Base-by-base conservation (phyloP, 2,329 filamentous ascomycete genomes). In the Calonectria multiphialidica region DNA sequence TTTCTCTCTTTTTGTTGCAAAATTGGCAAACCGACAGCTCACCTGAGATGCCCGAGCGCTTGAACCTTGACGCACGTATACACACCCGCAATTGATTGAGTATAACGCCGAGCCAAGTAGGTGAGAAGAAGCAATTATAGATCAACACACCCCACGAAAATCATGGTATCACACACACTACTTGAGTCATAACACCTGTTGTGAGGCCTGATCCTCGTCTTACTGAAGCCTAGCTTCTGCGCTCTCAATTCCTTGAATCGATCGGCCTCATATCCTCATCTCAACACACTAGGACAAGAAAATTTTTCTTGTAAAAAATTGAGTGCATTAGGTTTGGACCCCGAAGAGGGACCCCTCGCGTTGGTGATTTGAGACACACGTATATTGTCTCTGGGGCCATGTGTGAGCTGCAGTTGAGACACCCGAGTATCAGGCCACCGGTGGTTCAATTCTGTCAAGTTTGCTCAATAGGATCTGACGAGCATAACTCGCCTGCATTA, bases 281-380 rank as follows among this genome's bases (percentile, higher is more conserved):
- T 37, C 50, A n/a, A 72, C 40, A 57, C 40, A 42, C 59, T 10
- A 6, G 6, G 18, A 40, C 44, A 44, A 57, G 40, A 59, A 66
- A 47, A 53, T 3, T 12, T 37, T 12, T 12, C 3, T 8, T 8
- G 35, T 3, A 37, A 12, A 37, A 37, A 10, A 15, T 12, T 10
- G 70, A 65, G 50, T 70, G 73, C 67, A 55, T 72, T 55, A 28
- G 72, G 76, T 76, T 75, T 76, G 71, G 70, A 72, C 62, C 53
- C 71, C 63, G 66, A 72, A 47, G 69, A 66, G 62, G 63, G 63
- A 68, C 44, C 68, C 68, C 68, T 74, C 73, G 68, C 63, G 49
- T 72, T 72, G 59, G 50, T 33, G 33, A 25, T 33, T 30, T 70
- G 28, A 74, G 66, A 72, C 70, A 59, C 30, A 18, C 40, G 49